Base-by-base conservation (phyloP, 1,139 yeast genomes). In the Debaryomycetaceae sp. region DNA sequence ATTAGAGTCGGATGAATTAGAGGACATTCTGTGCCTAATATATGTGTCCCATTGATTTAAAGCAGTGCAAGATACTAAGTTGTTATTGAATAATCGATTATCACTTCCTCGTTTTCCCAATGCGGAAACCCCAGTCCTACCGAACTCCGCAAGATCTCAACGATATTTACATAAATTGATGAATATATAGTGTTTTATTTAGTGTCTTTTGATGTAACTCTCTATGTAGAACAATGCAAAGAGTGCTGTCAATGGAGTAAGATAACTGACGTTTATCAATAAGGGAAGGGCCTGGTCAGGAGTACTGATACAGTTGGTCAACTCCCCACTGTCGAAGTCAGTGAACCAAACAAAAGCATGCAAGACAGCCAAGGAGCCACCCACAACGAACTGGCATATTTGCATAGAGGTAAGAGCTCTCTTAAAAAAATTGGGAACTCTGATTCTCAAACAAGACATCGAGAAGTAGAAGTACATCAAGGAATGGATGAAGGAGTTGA, bases 381-480 rank as follows among this genome's bases (percentile, higher is more conserved):
- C 93, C 45, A 81, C 61, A 13, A 85, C 70, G 59, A 85, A 85
- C 63, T 85, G 93, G 40, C 80, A 70, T 55, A 85, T 85, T 64
- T 85, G 91, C 66, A 85, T 71, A 6, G 85, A 70, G 14, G 93
- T 85, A 55, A 85, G 73, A 1, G 76, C 62, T 51, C 82, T 75
- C 65, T 85, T 85, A 63, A 82, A 72, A 33, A 74, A 52, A 40
- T 62, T 68, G 24, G 91, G 90, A 17, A 85, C 85, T 42, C 70
- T 69, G 51, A 85, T 70, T 55, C 81, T 76, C 50, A 85, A 65
- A 47, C 88, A 80, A 24, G 85, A 74, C 55, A 85, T 72, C 2
- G 86, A 72, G 67, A 81, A 85, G 70, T 85, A 85, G 45, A 80
- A 76, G 70, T 85, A 85, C 91, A 85, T 85, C 64, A 85, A 75